These are phyloP conservation scores for Colletotrichum theobromicola DNA, from an alignment of 2,329 filamentous ascomycete species.

Conservation along the genomic window DNA sequence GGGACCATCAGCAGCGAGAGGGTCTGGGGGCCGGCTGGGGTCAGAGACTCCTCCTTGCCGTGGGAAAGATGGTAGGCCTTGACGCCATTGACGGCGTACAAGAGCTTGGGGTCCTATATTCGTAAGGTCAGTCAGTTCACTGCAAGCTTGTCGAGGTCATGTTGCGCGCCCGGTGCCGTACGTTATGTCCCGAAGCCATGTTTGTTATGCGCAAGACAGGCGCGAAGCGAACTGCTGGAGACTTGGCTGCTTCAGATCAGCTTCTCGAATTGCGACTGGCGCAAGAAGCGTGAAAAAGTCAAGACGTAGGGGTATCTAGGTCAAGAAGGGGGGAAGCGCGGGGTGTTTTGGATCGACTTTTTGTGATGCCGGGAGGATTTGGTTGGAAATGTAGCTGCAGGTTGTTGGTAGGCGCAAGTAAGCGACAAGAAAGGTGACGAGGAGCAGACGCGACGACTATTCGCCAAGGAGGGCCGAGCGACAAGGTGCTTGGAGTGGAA, in stretches of 20 bases:
- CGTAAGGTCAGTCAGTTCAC: not conserved
- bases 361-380: not conserved
- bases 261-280: not conserved
- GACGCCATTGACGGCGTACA: conserved; percentile 82
- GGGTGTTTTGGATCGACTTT: not conserved
- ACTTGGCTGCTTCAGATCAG: not conserved
- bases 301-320: not conserved
- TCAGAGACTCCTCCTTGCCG: conserved; percentile 84
- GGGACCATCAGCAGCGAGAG: conserved; percentile 96
- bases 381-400: not conserved
- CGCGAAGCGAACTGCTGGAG: not conserved
- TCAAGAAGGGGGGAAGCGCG: not conserved
- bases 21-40: conserved; percentile 85
- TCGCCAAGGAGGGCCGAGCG: not conserved
- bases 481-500: not conserved
- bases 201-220: conserved; percentile 4
- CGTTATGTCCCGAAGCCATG: conserved; percentile 53
- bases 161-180: conserved; percentile 26
- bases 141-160: not conserved
- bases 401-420: not conserved
- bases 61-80: conserved; percentile 89
- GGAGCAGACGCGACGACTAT: conserved; percentile 4
- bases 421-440: conserved; percentile 11
- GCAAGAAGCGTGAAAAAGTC: not conserved
- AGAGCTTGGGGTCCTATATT: conserved; percentile 64